Base-by-base conservation (phyloP, 768 basidiomycete species). In the Russula ochroleuca region DNA sequence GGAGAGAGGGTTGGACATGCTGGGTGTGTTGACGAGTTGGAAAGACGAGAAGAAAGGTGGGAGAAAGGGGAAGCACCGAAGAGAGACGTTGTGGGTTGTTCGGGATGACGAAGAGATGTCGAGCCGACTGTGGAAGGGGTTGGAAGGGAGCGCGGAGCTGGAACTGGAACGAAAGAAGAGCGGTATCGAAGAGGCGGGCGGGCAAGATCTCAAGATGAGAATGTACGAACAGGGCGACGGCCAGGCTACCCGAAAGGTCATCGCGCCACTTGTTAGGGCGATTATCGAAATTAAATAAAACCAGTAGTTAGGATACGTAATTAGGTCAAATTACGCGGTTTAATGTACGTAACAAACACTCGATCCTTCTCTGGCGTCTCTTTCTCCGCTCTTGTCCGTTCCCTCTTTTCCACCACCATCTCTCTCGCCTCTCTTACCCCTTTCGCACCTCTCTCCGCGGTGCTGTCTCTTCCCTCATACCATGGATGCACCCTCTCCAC, bases 11-110 rank as follows among this genome's bases (percentile, higher is more conserved):
- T 75, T 98, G 5, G 78, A 82, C 9, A 76, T 92, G 25, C 83
- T 91, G 1, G 95, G 94, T 1, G 81, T 95, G 38, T 79, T 98
- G 48, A 95, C 93, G 6, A 82, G 85, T 0, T 96, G 84, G 77
- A 77, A 76, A 48, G 78, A 78, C 63, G 79, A 77, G 61, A 75
- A 78, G 43, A 88, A 89, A 62, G 69, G 70, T 47, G 77, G 78
- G 37, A 78, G 77, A 64, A 79, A 78, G 63, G 75, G 79, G 47
- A 88, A 90, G 68, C 81, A 85, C 61, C 80, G 78, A 65, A 77
- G 92, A 49, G 87, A 92, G 76, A 76, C 85, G 74, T 73, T 87
- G 60, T 84, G 88, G 81, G 75, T 91, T 40, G 76, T 90, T 3
- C 78, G 83, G 6, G 74, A 72, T 13, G 74, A 78, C 5, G 63